A percentile compares a stretch with the other conserved stretches of the same genome.
Evolutionary conservation across 192 early-diverging fungal genomes (phyloP).

Genomic region (Phycomyces nitens): DNA sequence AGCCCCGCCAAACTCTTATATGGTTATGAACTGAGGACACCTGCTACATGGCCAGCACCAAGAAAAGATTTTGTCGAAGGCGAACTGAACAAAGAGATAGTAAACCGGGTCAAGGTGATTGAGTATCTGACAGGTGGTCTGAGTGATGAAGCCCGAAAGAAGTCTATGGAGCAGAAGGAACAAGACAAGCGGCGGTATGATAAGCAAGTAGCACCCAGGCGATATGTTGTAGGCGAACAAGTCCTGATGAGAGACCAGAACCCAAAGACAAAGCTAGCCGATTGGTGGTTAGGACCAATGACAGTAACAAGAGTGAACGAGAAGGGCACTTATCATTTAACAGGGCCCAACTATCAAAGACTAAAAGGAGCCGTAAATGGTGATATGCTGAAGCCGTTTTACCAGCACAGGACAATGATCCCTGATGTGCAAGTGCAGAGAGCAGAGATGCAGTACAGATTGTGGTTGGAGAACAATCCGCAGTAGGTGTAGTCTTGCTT

Average conservation of each 20-base stretch:
- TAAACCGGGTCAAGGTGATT: neutral
- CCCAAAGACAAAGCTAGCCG: neutral
- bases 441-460: no score
- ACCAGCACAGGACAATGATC: no score
- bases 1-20: slow-evolving; percentile 10
- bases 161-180: neutral
- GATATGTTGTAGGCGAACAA: neutral
- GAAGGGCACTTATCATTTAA: neutral
- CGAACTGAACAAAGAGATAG: neutral
- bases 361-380: slow-evolving; percentile 1
- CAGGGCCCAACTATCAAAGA: neutral
- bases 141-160: neutral
- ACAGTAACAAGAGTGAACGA: neutral
- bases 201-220: neutral
- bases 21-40: slow-evolving; percentile 18
- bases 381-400: neutral
- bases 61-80: slow-evolving; percentile 8
- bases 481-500: no score
- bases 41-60: slow-evolving; percentile 3
- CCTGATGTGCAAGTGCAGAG: no score
- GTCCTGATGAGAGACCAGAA: neutral
- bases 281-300: slow-evolving; percentile 3
- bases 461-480: no score
- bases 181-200: neutral
- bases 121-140: neutral